Evolutionary conservation across 768 basidiomycete species (phyloP).

Genomic region (Terana coerulea): DNA sequence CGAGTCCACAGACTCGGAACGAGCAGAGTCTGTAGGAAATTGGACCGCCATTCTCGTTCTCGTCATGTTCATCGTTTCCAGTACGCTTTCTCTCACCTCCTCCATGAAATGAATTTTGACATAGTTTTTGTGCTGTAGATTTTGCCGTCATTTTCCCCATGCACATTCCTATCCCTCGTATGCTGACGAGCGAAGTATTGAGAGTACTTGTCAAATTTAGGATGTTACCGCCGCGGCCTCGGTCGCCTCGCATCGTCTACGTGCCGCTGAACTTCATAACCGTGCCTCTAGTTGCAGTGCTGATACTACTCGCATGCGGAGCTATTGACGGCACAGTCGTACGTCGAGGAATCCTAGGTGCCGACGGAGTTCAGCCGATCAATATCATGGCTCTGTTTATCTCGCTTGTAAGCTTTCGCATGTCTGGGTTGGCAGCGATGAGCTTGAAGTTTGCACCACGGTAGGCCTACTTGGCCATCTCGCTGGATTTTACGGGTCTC

Average conservation of each 20-base stretch:
- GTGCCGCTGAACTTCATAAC: slow-evolving; percentile 29
- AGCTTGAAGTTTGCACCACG: not conserved
- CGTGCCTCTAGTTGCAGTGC: slow-evolving; percentile 27
- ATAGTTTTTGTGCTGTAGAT: slow-evolving; percentile 14
- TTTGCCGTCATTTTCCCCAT: slow-evolving; percentile 23
- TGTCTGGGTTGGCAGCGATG: not conserved
- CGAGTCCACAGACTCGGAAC: too few relatives aligned
- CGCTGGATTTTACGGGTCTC: slow-evolving; percentile 85
- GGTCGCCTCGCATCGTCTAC: slow-evolving; percentile 7
- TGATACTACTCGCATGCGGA: slow-evolving; percentile 25
- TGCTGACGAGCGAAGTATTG: not conserved
- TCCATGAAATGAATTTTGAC: not conserved
- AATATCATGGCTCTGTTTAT: slow-evolving; percentile 93
- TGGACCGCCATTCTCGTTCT: slow-evolving; percentile 24
- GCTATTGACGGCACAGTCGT: slow-evolving; percentile 40
- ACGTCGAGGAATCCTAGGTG: slow-evolving; percentile 75
- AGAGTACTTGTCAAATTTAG: not conserved
- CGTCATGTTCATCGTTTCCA: slow-evolving; percentile 25
- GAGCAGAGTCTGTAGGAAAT: too few relatives aligned
- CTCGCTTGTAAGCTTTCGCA: slow-evolving; percentile 47
- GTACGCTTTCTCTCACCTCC: slow-evolving; percentile 14
- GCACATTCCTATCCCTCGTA: slow-evolving; percentile 16
- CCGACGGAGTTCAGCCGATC: slow-evolving; percentile 79
- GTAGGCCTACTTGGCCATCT: slow-evolving; percentile 81
- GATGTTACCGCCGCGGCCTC: not conserved